Evolutionary conservation across 2,329 filamentous ascomycete genomes (phyloP), one percentile per base, ranked within the genome.

Genomic region (Microdochium bolleyi): DNA sequence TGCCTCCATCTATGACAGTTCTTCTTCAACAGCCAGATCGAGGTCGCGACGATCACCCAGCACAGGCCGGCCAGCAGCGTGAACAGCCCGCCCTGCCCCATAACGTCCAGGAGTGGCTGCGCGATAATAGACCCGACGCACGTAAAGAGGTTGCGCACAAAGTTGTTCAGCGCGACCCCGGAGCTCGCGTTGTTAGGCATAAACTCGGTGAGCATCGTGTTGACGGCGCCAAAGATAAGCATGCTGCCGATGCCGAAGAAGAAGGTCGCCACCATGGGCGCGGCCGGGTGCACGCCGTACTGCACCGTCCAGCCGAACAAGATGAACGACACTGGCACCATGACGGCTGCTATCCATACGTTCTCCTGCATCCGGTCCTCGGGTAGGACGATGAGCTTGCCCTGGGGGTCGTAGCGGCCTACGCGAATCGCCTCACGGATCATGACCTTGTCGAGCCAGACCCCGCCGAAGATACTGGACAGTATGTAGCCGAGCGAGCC

Each of bases 301-400:
- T 84, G 71, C 0, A 80, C 77, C 0, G 83, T 79, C 89, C 89
- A 95, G 3, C 89, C 89, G 63, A 89, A 94, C 73, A 84, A 84
- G 25, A 94, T 73, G 55, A 94, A 67, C 0, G 84, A 84, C 0
- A 75, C 74, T 0, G 89, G 89, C 60, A 87, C 92, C 48, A 92
- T 59, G 3, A 83, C 73, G 1, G 84, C 84, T 2, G 85, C 86
- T 1, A 92, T 67, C 85, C 85, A 92, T 2, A 87, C 86, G 63
- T 95, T 94, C 64, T 92, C 87, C 46, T 84, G 77, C 81, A 94
- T 88, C 13, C 89, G 80, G 66, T 95, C 89, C 68, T 94, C 89
- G 0, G 89, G 89, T 2, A 82, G 73, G 62, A 83, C 87, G 10
- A 89, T 71, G 21, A 89, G 72, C 54, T 77, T 79, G 14, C 88